These are phyloP conservation scores for Arabidopsis suecica DNA, from an alignment of 345 rosid species.

Conservation along the genomic window DNA sequence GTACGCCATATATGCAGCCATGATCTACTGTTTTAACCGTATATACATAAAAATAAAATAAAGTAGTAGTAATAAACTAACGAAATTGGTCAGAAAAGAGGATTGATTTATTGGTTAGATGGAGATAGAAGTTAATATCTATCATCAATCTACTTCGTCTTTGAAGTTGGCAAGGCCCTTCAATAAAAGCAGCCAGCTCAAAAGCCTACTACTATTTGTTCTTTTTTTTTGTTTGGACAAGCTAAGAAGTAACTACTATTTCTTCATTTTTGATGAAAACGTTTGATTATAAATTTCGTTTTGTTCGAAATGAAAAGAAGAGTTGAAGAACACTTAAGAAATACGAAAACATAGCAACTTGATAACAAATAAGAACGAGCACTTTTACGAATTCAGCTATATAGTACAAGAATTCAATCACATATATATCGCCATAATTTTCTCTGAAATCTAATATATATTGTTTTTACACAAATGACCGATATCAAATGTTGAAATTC, in stretches of 20 bases:
- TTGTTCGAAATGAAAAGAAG: background rate
- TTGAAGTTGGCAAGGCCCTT: slow-evolving; percentile 29
- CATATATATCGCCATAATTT: background rate
- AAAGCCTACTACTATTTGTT: background rate
- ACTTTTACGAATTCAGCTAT: background rate
- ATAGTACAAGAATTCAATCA: background rate
- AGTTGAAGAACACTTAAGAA: background rate
- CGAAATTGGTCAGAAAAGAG: background rate
- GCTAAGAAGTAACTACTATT: background rate
- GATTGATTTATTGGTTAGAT: slow-evolving; percentile 24
- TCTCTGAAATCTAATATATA: background rate
- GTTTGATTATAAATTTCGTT: background rate
- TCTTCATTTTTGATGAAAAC: background rate
- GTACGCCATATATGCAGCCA: background rate
- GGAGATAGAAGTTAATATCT: background rate
- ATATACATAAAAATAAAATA: background rate
- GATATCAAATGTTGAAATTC: background rate
- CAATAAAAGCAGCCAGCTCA: slow-evolving; percentile 28
- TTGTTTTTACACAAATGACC: background rate
- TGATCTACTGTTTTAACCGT: slow-evolving; percentile 2
- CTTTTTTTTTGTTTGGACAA: background rate
- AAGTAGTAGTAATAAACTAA: background rate
- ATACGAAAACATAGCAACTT: background rate
- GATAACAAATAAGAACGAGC: background rate
- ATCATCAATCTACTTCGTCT: background rate